Evolutionary conservation across 805 yeast genomes (phyloP).

Genomic region (Saccharomycopsis fibuligera): DNA sequence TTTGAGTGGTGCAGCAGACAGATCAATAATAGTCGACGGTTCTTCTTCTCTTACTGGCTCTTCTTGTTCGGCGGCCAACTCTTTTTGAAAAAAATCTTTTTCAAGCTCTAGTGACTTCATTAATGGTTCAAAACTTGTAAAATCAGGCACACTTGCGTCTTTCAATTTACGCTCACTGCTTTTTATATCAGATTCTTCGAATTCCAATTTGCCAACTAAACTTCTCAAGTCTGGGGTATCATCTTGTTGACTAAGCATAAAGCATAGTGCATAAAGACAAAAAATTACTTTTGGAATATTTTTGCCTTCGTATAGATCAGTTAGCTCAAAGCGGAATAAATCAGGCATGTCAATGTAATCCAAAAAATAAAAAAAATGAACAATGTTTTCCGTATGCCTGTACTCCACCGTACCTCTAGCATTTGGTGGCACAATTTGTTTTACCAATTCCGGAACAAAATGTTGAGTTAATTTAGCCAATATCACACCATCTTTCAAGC

Average conservation of each 20-base stretch:
- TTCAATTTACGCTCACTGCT: constrained; percentile 58
- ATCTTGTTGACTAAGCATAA: constrained; percentile 52
- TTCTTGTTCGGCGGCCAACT: not conserved
- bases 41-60: not conserved
- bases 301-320: constrained; percentile 87
- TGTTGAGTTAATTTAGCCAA: constrained; percentile 72
- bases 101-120: constrained; percentile 15
- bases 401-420: constrained; percentile 56
- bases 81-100: constrained; percentile 6
- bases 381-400: constrained; percentile 89
- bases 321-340: constrained; percentile 81
- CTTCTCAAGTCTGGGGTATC: constrained; percentile 55
- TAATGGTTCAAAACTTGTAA: constrained; percentile 33
- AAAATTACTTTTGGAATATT: constrained; percentile 91
- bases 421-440: constrained; percentile 47
- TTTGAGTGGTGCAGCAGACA: not conserved
- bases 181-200: constrained; percentile 61
- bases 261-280: constrained; percentile 84
- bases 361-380: constrained; percentile 66
- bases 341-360: constrained; percentile 75
- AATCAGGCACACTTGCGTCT: constrained; percentile 73
- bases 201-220: constrained; percentile 54
- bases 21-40: not conserved
- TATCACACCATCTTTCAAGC: constrained; percentile 75
- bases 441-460: constrained; percentile 61